A percentile compares a stretch with the other conserved stretches of the same genome.
phyloP scores from a whole-genome alignment of 371 early-diverging fungal genomes.

The Sporodiniella umbellata region DNA sequence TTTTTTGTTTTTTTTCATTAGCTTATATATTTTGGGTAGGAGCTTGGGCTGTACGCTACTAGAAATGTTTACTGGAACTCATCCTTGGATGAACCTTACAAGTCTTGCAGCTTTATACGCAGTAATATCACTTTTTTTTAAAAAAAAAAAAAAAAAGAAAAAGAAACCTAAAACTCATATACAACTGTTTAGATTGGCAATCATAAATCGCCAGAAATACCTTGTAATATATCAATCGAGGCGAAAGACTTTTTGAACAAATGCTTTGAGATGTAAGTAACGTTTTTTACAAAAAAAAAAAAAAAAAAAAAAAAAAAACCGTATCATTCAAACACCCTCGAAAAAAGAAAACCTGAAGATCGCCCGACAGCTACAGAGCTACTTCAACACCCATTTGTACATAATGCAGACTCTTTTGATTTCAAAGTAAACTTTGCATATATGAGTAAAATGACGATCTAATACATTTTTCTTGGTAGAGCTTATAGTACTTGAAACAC shows the following conservation, averaged over 20 bases:
- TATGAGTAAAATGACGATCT: background rate
- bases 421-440: constrained; percentile 27
- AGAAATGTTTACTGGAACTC: constrained; percentile 93
- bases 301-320: background rate
- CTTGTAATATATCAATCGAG: constrained; percentile 55
- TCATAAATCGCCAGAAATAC: constrained; percentile 71
- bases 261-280: constrained; percentile 60
- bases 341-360: constrained; percentile 45
- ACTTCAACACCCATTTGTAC: constrained; percentile 46
- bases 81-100: constrained; percentile 85
- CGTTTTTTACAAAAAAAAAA: background rate
- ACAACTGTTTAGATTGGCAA: constrained; percentile 66
- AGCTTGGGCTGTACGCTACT: constrained; percentile 89
- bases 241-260: constrained; percentile 71
- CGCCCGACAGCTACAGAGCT: constrained; percentile 64
- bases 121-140: constrained; percentile 4
- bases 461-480: background rate
- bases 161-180: background rate
- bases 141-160: too few relatives aligned
- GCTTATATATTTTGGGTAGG: too few relatives aligned
- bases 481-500: too few relatives aligned
- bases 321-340: background rate
- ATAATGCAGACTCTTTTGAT: constrained; percentile 37
- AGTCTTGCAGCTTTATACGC: constrained; percentile 85
- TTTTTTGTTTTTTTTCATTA: too few relatives aligned